Evolutionary conservation across 331 rosid genomes (phyloP).

Genomic region (Ulmus americana): DNA sequence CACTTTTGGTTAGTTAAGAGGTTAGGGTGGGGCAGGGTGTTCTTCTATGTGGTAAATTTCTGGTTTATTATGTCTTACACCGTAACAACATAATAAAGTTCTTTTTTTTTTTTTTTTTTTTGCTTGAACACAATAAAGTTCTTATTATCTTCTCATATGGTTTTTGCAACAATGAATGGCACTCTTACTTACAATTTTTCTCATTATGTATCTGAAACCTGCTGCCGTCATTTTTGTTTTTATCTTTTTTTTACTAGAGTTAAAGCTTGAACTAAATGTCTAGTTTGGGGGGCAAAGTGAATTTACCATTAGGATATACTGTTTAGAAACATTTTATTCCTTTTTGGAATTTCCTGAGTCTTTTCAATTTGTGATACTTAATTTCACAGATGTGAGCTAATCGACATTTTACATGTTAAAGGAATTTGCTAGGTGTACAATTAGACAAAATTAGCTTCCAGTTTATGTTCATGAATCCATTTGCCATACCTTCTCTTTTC

Average conservation of each 20-base stretch:
- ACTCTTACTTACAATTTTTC: no score
- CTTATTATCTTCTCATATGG: no score
- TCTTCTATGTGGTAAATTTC: neutral
- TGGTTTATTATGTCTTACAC: neutral
- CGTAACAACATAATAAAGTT: neutral
- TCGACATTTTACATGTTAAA: neutral
- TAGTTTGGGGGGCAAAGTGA: no score
- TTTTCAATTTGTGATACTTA: slow-evolving; percentile 7
- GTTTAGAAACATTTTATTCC: neutral
- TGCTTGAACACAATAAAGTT: no score
- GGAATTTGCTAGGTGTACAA: slow-evolving; percentile 1
- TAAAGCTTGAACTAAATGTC: no score
- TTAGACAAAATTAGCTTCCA: neutral
- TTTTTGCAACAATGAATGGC: no score
- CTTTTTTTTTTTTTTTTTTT: no score
- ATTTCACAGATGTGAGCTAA: neutral
- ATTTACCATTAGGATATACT: neutral
- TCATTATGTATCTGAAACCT: no score
- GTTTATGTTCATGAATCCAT: neutral
- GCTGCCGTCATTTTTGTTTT: no score
- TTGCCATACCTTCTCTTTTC: neutral
- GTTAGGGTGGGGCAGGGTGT: neutral
- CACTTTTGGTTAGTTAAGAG: neutral
- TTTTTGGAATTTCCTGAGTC: neutral
- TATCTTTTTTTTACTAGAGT: no score